Conservation (phyloP, 2,329 filamentous ascomycete species). For the Colletotrichum liaoningense region DNA sequence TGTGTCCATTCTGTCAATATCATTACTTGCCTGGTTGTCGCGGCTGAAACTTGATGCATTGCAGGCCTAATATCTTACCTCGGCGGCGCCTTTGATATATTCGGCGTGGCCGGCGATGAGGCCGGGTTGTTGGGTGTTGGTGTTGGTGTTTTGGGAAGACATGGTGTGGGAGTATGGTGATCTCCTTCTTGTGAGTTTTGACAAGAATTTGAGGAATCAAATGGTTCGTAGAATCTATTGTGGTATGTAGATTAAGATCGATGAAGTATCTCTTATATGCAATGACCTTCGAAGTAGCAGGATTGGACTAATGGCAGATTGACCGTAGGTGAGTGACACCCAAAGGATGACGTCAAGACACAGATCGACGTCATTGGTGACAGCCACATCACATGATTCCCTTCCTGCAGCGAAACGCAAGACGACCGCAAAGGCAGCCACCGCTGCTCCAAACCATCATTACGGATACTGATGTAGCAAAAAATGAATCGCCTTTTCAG, state of each 20-base stretch:
- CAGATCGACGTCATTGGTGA: constrained; percentile 22
- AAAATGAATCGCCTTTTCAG: too few relatives aligned
- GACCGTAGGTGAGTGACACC: not conserved
- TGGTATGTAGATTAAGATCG: too few relatives aligned
- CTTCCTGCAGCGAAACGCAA: not conserved
- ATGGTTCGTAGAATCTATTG: too few relatives aligned
- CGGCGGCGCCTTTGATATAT: constrained; percentile 75
- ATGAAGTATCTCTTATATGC: not conserved
- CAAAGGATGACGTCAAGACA: constrained; percentile 21
- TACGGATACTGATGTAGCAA: too few relatives aligned
- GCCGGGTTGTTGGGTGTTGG: constrained; percentile 60
- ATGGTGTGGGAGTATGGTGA: not conserved
- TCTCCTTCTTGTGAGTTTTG: not conserved
- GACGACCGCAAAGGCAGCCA: not conserved
- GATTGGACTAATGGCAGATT: not conserved
- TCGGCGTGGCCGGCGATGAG: constrained; percentile 74
- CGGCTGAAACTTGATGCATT: not conserved
- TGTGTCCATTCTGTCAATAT: constrained; percentile 41
- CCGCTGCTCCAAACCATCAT: not conserved
- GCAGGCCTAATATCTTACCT: constrained; percentile 55
- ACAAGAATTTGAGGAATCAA: too few relatives aligned
- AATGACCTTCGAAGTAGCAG: not conserved
- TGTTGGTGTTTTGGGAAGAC: constrained; percentile 37
- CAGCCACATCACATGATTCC: constrained; percentile 24
- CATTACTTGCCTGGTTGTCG: accelerated